Evolutionary conservation across 1,284 basidiomycete genomes (phyloP), one percentile per base, ranked within the genome.

Genomic region (Malassezia dermatis): DNA sequence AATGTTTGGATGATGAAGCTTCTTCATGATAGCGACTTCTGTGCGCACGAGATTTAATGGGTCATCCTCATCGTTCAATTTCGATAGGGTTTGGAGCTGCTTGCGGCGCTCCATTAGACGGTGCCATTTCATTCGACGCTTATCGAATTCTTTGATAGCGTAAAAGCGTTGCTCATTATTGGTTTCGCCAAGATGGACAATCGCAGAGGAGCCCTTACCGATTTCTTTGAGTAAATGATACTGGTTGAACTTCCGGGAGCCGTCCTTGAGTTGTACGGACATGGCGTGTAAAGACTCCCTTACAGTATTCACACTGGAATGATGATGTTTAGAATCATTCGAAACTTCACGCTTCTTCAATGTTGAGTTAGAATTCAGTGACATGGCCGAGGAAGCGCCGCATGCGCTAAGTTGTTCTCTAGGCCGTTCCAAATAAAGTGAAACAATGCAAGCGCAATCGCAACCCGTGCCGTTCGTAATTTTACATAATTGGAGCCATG

Each of bases 1-100:
- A n/a, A 82, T 61, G 31, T 75, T 52, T 0, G 67, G 75, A 74
- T 80, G 73, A 26, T 61, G 52, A 8, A 75, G 60, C 60, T 66
- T 74, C 53, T 69, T 70, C 56, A 63, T 56, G 46, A 68, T 68
- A 28, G 65, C 65, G 42, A 68, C 65, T 56, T 74, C 71, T 41
- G 65, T 64, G 35, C 71, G 62, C 28, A 74, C 69, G 19, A 63
- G 59, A 12, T 51, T 57, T 8, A 74, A 59, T 2, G 71, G 71
- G 32, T 74, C 71, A 13, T 66, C 58, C 12, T 41, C 37, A 0
- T 40, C 40, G 23, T 51, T 28, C 8, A 35, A 37, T 24, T 31
- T 42, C 28, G 15, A 19, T 13, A 19, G 24, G 5, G 35, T 35
- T 17, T 23, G 34, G 27, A 48, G 24, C 6, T 57, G 45, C 3